Conservation (phyloP, 192 early-diverging fungal species). For the Backusella macrospora region DNA sequence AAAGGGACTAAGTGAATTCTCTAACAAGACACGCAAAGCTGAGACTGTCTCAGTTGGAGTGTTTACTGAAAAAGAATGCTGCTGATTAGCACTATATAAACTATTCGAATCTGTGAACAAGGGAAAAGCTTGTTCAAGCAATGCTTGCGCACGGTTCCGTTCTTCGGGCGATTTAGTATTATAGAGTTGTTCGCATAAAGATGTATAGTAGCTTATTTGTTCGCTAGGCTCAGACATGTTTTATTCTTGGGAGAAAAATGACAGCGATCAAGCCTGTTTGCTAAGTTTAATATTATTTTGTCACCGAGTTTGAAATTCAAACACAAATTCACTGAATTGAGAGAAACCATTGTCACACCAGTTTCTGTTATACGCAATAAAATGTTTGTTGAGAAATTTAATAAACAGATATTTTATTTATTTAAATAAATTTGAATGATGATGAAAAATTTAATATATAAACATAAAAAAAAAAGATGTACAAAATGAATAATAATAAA, state of each 20-base stretch:
- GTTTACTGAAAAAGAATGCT: slow-evolving; percentile 39
- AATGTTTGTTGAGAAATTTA: too few relatives aligned
- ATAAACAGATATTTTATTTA: neutral
- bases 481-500: slow-evolving; percentile 12
- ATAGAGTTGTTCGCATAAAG: slow-evolving; percentile 61
- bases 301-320: too few relatives aligned
- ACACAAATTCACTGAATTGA: too few relatives aligned
- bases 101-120: neutral
- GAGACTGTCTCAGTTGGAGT: slow-evolving; percentile 60
- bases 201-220: slow-evolving; percentile 29
- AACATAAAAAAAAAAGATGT: slow-evolving; percentile 7
- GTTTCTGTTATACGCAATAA: too few relatives aligned
- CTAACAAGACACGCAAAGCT: slow-evolving; percentile 58
- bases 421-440: slow-evolving; percentile 1
- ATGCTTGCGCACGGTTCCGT: slow-evolving; percentile 67
- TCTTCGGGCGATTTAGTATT: slow-evolving; percentile 55
- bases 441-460: slow-evolving; percentile 1
- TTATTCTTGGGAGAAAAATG: too few relatives aligned
- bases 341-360: too few relatives aligned
- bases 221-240: slow-evolving; percentile 20
- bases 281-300: too few relatives aligned
- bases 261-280: too few relatives aligned
- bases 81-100: neutral
- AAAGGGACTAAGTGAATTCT: slow-evolving; percentile 63
- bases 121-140: slow-evolving; percentile 78